A percentile compares a stretch with the other conserved stretches of the same genome.
phyloP scores from a whole-genome alignment of 2,329 filamentous ascomycete species.

The Teratosphaeria nubilosa region DNA sequence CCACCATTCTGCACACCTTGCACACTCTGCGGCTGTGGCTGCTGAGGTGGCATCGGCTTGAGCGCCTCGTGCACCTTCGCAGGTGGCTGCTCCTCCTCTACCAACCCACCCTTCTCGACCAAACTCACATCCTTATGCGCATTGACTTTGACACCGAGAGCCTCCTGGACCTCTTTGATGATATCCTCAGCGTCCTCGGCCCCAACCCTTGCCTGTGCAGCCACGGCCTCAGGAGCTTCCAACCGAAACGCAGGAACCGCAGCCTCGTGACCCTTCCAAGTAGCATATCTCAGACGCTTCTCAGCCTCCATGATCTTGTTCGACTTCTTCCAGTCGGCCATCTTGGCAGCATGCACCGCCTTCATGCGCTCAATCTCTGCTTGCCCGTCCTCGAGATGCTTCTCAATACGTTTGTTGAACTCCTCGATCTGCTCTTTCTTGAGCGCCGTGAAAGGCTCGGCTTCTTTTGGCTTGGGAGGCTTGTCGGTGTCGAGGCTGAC shows the following conservation, averaged over 20 bases:
- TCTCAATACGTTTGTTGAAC: slow-evolving; percentile 67
- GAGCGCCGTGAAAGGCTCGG: slow-evolving; percentile 50
- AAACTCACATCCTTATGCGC: slow-evolving; percentile 19
- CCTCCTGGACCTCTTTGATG: slow-evolving; percentile 60
- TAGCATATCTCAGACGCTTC: slow-evolving; percentile 58
- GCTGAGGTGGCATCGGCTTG: not conserved
- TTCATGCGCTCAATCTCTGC: slow-evolving; percentile 80
- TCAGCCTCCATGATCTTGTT: slow-evolving; percentile 65
- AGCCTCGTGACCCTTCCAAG: slow-evolving; percentile 35
- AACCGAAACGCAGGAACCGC: slow-evolving; percentile 32
- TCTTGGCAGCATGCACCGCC: slow-evolving; percentile 61
- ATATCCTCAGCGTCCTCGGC: slow-evolving; percentile 60
- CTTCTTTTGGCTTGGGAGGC: slow-evolving; percentile 10
- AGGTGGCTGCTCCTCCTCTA: slow-evolving; percentile 15
- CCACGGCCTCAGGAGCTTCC: slow-evolving; percentile 34
- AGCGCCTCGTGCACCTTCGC: slow-evolving; percentile 5
- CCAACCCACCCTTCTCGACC: slow-evolving; percentile 27
- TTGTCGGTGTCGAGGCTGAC: slow-evolving; percentile 6
- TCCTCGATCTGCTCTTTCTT: slow-evolving; percentile 70
- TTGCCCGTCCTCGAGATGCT: slow-evolving; percentile 62
- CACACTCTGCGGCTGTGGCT: not conserved
- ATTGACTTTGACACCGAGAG: slow-evolving; percentile 55
- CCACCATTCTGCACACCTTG: not conserved
- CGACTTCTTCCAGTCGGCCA: slow-evolving; percentile 64
- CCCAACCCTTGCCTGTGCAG: slow-evolving; percentile 25